phyloP scores from a whole-genome alignment of 441 rosid species.

The Mallotus japonicus region DNA sequence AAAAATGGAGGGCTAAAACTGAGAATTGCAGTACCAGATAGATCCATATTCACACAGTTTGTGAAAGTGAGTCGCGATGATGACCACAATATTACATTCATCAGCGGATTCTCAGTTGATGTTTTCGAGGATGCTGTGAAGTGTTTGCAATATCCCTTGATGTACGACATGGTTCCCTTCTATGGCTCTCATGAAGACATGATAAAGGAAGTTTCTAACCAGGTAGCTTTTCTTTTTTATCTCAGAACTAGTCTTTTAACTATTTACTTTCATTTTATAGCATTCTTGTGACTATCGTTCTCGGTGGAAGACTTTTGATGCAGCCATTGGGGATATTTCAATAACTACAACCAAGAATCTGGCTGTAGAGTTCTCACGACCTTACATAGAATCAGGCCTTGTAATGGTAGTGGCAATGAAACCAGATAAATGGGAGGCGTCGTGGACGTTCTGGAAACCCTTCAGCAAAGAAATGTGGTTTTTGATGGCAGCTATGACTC shows the following conservation, averaged over 20 bases:
- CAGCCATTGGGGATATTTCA: constrained; percentile 9
- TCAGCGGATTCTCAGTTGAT: constrained; percentile 1
- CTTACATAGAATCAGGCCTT: constrained; percentile 9
- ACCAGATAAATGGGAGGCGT: background rate
- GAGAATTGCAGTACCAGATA: constrained; percentile 6
- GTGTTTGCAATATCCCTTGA: background rate
- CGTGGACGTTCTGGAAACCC: constrained; percentile 17
- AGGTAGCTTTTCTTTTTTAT: background rate
- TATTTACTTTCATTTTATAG: background rate
- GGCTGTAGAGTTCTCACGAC: constrained; percentile 20
- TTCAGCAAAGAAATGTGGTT: constrained; percentile 16
- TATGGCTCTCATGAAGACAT: constrained; percentile 9
- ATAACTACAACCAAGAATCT: constrained; percentile 3
- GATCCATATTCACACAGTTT: constrained; percentile 6
- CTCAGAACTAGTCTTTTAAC: too few species aligned
- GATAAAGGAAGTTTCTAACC: constrained; percentile 1
- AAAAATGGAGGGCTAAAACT: background rate
- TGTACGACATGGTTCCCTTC: constrained; percentile 7
- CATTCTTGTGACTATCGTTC: background rate
- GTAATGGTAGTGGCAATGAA: constrained; percentile 11
- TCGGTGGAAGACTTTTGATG: background rate
- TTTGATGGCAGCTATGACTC: constrained; percentile 19
- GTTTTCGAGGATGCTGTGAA: constrained; percentile 8
- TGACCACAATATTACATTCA: background rate
- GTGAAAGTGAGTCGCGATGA: background rate